These are phyloP conservation scores for Blyttiomyces sp. DNA, from an alignment of 371 early-diverging fungal genomes.

Conservation along the genomic window DNA sequence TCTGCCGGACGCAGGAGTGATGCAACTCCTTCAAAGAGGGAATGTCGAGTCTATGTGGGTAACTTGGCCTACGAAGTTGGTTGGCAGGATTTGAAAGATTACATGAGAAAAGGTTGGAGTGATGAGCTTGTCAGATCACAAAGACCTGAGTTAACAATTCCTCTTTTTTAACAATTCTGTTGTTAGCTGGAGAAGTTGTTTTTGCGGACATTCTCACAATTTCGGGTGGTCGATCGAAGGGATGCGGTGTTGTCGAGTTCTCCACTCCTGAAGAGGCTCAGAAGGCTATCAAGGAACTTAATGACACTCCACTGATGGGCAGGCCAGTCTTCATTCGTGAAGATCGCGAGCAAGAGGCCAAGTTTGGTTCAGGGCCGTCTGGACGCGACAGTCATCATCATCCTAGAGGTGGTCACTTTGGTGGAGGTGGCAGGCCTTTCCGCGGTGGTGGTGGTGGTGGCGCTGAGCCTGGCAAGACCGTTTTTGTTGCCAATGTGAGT, in stretches of 20 bases:
- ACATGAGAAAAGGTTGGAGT: conserved; percentile 81
- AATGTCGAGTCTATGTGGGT: conserved; percentile 47
- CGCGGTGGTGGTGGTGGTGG: conserved; percentile 1
- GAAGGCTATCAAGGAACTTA: conserved; percentile 70
- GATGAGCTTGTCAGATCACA: conserved; percentile 10
- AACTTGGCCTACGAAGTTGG: conserved; percentile 46
- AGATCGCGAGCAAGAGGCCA: conserved; percentile 38
- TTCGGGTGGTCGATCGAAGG: conserved; percentile 62
- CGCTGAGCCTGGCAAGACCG: conserved; percentile 1
- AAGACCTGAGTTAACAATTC: neutral
- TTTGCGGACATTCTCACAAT: conserved; percentile 65
- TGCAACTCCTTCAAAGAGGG: conserved; percentile 13
- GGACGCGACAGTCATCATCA: conserved; percentile 8
- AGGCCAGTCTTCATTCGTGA: conserved; percentile 77
- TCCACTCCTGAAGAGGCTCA: conserved; percentile 74
- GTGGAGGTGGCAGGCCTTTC: conserved; percentile 9
- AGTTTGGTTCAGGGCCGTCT: conserved; percentile 24
- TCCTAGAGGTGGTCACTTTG: conserved; percentile 6
- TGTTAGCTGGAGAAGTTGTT: conserved; percentile 67
- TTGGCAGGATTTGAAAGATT: conserved; percentile 64
- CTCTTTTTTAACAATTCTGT: neutral
- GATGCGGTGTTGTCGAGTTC: conserved; percentile 76
- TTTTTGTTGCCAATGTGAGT: conserved; percentile 27
- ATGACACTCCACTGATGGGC: conserved; percentile 70
- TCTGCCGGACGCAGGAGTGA: conserved; percentile 1